Percentiles rank a stretch among this genome's conserved stretches.
These are phyloP conservation scores for Triticum urartu DNA, from an alignment of 176 grass and related monocot genomes.

Conservation along the genomic window DNA sequence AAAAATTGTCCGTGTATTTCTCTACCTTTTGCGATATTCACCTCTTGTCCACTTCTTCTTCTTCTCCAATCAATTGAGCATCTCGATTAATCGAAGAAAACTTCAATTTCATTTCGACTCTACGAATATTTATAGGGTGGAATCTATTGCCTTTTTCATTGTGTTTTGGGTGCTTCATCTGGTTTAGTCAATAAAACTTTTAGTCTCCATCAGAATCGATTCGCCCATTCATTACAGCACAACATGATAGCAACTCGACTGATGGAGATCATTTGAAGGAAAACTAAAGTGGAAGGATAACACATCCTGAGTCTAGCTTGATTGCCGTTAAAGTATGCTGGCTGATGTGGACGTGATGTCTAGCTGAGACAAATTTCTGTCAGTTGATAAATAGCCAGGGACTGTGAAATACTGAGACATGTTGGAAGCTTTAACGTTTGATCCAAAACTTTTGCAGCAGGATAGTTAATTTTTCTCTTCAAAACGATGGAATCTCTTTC, in stretches of 20 bases:
- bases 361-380: too few relatives aligned
- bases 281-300: background rate
- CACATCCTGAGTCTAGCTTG: background rate
- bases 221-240: background rate
- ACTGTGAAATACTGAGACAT: too few relatives aligned
- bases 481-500: too few relatives aligned
- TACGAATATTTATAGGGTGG: too few relatives aligned
- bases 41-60: background rate
- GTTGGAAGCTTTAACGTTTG: too few relatives aligned
- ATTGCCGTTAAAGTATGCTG: background rate
- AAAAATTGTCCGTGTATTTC: too few relatives aligned
- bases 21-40: too few relatives aligned
- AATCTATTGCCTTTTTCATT: background rate
- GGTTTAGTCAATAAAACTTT: background rate
- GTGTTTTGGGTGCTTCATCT: background rate
- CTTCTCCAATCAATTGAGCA: background rate
- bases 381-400: too few relatives aligned
- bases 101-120: background rate
- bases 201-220: background rate
- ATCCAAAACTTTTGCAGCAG: too few relatives aligned
- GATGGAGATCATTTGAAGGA: background rate
- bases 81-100: background rate
- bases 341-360: too few relatives aligned
- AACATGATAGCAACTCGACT: background rate
- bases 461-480: too few relatives aligned